Conservation (phyloP, 345 rosid genomes). For the Rhodomyrtus tomentosa region DNA sequence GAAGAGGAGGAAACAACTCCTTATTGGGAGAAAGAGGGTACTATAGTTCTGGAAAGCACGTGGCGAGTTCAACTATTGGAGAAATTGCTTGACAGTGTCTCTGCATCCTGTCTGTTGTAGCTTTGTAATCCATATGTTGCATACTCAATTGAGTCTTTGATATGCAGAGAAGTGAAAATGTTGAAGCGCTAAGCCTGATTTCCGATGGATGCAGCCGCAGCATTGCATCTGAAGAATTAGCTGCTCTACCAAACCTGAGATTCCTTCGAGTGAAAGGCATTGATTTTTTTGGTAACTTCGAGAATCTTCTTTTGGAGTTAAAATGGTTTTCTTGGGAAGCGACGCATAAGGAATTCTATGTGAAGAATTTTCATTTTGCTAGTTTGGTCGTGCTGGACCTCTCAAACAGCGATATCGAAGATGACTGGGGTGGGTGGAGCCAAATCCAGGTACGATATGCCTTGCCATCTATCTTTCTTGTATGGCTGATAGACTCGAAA, state of each 20-base stretch:
- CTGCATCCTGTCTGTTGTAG: neutral
- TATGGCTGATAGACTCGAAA: no score
- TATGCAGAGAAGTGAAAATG: neutral
- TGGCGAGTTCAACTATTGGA: neutral
- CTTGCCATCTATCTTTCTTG: no score
- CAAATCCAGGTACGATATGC: no score
- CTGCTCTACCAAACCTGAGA: no score
- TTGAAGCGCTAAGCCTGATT: no score
- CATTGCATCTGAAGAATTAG: no score
- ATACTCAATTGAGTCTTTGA: neutral
- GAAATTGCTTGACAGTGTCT: neutral
- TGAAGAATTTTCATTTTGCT: neutral
- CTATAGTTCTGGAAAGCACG: neutral
- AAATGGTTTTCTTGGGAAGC: neutral
- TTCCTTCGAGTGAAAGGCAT: no score
- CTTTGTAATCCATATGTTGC: neutral
- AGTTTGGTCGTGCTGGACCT: neutral
- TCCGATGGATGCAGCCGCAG: no score
- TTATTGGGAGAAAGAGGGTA: neutral
- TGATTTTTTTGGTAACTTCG: neutral
- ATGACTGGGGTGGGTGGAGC: neutral
- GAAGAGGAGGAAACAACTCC: neutral
- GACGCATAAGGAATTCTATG: neutral
- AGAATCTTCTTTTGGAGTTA: neutral
- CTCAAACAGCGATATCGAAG: neutral